Evolutionary conservation across 306 rosid genomes (phyloP), one percentile per base, ranked within the genome.

Genomic region (Fagus crenata): DNA sequence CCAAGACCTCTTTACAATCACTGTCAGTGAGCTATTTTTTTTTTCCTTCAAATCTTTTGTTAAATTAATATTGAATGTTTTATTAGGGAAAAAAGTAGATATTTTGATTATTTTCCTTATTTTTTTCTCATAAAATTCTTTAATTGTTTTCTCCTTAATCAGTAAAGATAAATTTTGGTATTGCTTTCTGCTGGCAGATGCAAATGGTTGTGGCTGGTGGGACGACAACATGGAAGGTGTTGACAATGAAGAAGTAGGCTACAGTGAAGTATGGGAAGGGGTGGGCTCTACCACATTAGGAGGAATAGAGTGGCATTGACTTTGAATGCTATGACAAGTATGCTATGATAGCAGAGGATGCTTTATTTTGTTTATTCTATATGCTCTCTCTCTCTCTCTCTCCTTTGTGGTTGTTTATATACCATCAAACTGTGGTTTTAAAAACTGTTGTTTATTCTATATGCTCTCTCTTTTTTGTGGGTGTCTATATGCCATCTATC

Each of bases 141-240:
- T 60, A 56, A 6, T 63, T 63, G 42, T 13, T 39, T 65, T 37
- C 5, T 65, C 71, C 71, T 65, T 17, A 65, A 65, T n/a, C 12
- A 9, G 2, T 58, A 60, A 55, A 22, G n/a, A 18, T 39, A 71
- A 28, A 18, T 41, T 72, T 31, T 72, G 85, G 39, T 49, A 7
- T 14, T n/a, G 13, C 22, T 49, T 59, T 39, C 14, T 61, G 65
- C 33, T 76, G 14, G 65, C 89, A 94, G 96, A 94, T 88, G 89
- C 87, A 71, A 89, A 91, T 77, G 98, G 98, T n/a, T 14, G 85
- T 15, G 98, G 98, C 54, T 92, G 93, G 92, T 94, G 98, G 98
- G 96, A 92, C 85, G 67, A 81, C 65, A 80, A 90, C 83, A 90
- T 88, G 97, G 98, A 92, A 81, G 98, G 97, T 39, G 77, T 94